These are phyloP conservation scores for Buddleja alternifolia DNA, from an alignment of 257 asterid genomes.

Conservation along the genomic window DNA sequence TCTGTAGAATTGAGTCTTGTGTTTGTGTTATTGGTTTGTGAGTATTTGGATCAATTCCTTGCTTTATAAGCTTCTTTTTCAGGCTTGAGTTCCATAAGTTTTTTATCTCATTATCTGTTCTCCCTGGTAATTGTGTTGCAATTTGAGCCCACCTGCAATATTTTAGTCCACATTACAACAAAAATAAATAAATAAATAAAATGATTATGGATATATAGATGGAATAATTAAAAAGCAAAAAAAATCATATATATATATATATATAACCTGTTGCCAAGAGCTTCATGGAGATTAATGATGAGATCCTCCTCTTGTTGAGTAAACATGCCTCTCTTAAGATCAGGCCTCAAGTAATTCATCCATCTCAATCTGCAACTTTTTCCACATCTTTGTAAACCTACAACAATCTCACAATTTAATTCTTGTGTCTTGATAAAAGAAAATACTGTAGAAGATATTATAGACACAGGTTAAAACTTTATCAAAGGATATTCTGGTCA, in stretches of 20 bases:
- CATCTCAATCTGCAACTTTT: constrained; percentile 85
- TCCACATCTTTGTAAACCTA: constrained; percentile 82
- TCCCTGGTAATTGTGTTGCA: constrained; percentile 80
- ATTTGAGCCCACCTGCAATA: constrained; percentile 85
- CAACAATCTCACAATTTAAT: not conserved
- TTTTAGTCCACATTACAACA: not conserved
- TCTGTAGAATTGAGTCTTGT: constrained; percentile 29
- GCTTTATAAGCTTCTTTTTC: constrained; percentile 72
- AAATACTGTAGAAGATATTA: too few species aligned
- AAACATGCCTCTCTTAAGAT: constrained; percentile 81
- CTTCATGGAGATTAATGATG: constrained; percentile 62
- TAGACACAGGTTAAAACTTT: too few species aligned
- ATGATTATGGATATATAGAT: too few species aligned
- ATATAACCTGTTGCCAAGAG: constrained; percentile 70
- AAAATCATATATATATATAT: not conserved
- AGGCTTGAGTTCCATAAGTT: constrained; percentile 81
- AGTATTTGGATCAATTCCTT: constrained; percentile 79
- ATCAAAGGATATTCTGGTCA: too few species aligned
- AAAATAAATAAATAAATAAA: not conserved
- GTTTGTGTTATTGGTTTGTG: constrained; percentile 51
- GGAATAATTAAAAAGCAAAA: too few species aligned
- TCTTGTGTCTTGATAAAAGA: too few species aligned
- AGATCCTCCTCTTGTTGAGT: constrained; percentile 78
- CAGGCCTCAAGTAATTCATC: constrained; percentile 87
- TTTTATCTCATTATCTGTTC: constrained; percentile 93